phyloP scores from a whole-genome alignment of 2,329 filamentous ascomycete genomes.

The Fusarium clavum region DNA sequence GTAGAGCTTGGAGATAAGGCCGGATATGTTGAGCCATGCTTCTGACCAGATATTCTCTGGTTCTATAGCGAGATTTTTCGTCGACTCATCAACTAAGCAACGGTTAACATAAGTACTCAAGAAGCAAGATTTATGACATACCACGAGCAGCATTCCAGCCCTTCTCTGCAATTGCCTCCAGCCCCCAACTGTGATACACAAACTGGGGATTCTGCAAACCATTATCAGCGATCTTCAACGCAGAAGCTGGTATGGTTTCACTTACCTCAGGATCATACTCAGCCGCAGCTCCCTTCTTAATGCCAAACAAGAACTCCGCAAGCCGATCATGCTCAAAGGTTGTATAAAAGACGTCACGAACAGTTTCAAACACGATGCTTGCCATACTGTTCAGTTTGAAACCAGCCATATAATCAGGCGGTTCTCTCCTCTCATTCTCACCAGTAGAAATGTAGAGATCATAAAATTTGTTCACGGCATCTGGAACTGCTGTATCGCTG shows the following conservation, averaged over 20 bases:
- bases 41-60: not conserved
- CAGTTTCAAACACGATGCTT: not conserved
- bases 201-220: constrained; percentile 9
- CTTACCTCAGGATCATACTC: not conserved
- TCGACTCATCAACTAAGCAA: not conserved
- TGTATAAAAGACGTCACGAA: not conserved
- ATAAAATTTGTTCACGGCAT: not conserved
- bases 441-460: not conserved
- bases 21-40: constrained; percentile 5
- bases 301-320: constrained; percentile 5
- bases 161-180: not conserved
- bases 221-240: not conserved
- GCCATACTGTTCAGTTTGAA: not conserved
- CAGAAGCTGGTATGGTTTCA: rapidly evolving
- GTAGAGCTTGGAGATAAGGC: constrained; percentile 13
- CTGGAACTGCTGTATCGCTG: not conserved
- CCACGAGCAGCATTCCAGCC: constrained; percentile 9
- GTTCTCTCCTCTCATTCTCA: not conserved
- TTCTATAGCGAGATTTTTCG: not conserved
- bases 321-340: constrained; percentile 11
- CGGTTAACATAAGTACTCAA: not conserved
- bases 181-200: constrained; percentile 9
- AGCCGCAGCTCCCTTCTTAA: not conserved
- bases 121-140: not conserved
- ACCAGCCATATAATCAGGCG: constrained; percentile 10